Percentiles rank a stretch among this genome's conserved stretches.
These are phyloP conservation scores for Caryocar brasiliense DNA, from an alignment of 441 rosid species.

Conservation along the genomic window DNA sequence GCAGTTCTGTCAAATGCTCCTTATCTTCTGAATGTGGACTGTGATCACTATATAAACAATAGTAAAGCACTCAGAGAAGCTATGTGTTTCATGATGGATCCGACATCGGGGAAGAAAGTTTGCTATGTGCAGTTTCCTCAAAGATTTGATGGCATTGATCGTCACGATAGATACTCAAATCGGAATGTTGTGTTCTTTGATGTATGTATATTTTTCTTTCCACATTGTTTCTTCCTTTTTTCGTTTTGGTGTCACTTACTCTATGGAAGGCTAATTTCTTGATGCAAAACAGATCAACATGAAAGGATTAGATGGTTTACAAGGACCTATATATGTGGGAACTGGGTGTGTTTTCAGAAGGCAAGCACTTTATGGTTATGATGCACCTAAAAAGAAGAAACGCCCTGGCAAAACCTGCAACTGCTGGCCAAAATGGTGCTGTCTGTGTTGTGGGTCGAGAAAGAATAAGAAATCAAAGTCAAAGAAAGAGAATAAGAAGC, in stretches of 20 bases:
- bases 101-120: constrained; percentile 58
- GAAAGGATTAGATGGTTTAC: constrained; percentile 79
- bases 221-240: background rate
- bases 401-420: constrained; percentile 61
- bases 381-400: constrained; percentile 62
- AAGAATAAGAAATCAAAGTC: constrained; percentile 46
- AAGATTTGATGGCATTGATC: constrained; percentile 76
- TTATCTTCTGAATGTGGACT: constrained; percentile 63
- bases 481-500: constrained; percentile 29
- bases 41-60: constrained; percentile 77
- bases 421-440: constrained; percentile 79
- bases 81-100: constrained; percentile 88
- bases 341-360: constrained; percentile 80
- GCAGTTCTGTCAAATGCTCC: constrained; percentile 75
- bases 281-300: constrained; percentile 49
- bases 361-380: constrained; percentile 65
- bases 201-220: constrained; percentile 29
- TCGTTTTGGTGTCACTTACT: background rate
- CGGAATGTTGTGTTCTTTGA: constrained; percentile 75
- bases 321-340: constrained; percentile 79
- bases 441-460: constrained; percentile 40
- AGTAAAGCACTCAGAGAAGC: constrained; percentile 76
- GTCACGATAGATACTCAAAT: constrained; percentile 70
- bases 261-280: constrained; percentile 4
- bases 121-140: constrained; percentile 85